Evolutionary conservation across 1,284 basidiomycete genomes (phyloP).

Genomic region (Tilletiaria anomala): DNA sequence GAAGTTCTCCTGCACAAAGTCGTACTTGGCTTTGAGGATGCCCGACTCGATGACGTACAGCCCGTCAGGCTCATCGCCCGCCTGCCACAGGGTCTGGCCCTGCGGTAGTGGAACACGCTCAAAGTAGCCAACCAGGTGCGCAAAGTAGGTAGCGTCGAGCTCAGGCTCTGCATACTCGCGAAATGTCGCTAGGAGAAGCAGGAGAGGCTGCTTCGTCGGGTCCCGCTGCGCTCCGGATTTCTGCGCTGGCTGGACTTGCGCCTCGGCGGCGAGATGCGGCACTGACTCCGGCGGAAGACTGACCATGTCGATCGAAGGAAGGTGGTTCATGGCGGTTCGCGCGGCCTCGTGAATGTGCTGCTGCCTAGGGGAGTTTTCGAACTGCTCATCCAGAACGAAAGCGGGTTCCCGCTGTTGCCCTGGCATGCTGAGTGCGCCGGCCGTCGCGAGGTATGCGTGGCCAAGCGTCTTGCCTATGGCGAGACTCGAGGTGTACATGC

Average conservation of each 20-base stretch:
- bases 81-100: conserved; percentile 55
- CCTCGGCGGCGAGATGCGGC: too few species aligned
- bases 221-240: too few species aligned
- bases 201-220: conserved; percentile 24
- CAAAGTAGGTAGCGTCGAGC: conserved; percentile 1
- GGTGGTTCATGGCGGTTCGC: conserved; percentile 17
- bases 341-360: conserved; percentile 65
- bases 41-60: conserved; percentile 36
- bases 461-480: conserved; percentile 36
- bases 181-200: conserved; percentile 23
- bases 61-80: conserved; percentile 61
- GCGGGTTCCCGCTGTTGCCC: conserved; percentile 25
- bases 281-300: too few species aligned
- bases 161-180: conserved; percentile 11
- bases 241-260: too few species aligned
- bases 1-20: conserved; percentile 34
- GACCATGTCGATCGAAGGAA: too few species aligned
- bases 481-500: conserved; percentile 39
- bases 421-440: conserved; percentile 41
- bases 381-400: conserved; percentile 46
- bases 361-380: conserved; percentile 58
- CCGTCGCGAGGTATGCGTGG: conserved; percentile 38
- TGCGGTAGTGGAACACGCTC: background rate
- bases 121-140: conserved; percentile 1
- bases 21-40: conserved; percentile 33